Evolutionary conservation across 148 eudicot species (phyloP), one percentile per base, ranked within the genome.

Genomic region (Camellia japonica): DNA sequence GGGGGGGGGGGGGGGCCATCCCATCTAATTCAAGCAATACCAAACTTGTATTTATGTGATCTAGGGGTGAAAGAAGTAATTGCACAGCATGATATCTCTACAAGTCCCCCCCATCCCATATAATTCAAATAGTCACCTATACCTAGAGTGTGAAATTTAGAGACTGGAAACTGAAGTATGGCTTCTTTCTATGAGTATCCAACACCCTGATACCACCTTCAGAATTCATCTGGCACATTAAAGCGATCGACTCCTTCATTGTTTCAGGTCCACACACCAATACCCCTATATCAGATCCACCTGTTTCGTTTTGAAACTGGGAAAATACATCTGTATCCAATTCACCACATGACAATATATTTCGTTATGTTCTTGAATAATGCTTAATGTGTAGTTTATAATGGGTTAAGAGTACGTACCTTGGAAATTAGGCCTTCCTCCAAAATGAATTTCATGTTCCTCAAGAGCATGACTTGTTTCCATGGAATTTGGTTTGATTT

Each of bases 201-300:
- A 49, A 7, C 52, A 49, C 52, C 52, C 52, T 49, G 52, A 70
- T 68, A 79, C 74, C 63, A 79, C 74, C 63, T 82, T 78, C 81
- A 78, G 83, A 78, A 63, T 62, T 85, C 61, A 86, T 78, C 49
- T 73, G 83, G 87, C 91, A 91, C 46, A 86, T 78, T 75, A 75
- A 82, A 77, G 95, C 98, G 44, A 90, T 90, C 3, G 91, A 85
- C 76, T 88, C 90, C 80, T 92, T 88, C 95, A 93, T 83, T 49
- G 89, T 60, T 82, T 93, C 94, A 2, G 95, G 93, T 72, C 97
- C 98, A 83, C 95, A 91, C 65, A 95, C 94, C n/a, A 91, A 87
- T 2, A 95, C 94, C 41, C 94, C 98, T 7, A 89, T 83, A 69
- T 80, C 80, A 0, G 88, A 87, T 56, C 82, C 92, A 5, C 80